Evolutionary conservation across 2,329 filamentous ascomycete genomes (phyloP).

Genomic region (Phyllosticta capitalensis): DNA sequence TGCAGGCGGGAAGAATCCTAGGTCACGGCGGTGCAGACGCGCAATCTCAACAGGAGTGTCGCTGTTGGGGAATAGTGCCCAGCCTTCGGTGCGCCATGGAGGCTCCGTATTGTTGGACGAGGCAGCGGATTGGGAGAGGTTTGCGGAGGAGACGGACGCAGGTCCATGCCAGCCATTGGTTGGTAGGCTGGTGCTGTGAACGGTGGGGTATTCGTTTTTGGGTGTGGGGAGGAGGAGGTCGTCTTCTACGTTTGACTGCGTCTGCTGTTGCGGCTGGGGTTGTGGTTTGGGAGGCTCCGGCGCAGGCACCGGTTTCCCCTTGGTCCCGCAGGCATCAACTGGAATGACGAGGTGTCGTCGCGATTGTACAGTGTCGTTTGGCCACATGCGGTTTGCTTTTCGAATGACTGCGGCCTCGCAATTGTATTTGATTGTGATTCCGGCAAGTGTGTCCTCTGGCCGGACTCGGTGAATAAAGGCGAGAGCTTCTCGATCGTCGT

Average conservation of each 20-base stretch:
- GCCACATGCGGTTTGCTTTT: slow-evolving; percentile 89
- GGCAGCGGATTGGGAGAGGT: slow-evolving; percentile 24
- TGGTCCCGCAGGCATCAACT: slow-evolving; percentile 79
- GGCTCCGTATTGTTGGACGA: slow-evolving; percentile 47
- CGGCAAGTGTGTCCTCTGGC: slow-evolving; percentile 77
- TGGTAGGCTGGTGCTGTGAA: slow-evolving; percentile 11
- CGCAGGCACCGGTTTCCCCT: slow-evolving; percentile 51
- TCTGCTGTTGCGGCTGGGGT: slow-evolving; percentile 21
- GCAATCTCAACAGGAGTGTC: slow-evolving; percentile 72
- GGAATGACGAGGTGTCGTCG: slow-evolving; percentile 75
- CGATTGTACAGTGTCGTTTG: slow-evolving; percentile 79
- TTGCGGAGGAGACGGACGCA: slow-evolving; percentile 21
- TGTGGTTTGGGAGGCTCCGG: slow-evolving; percentile 17
- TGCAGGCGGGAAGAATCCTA: slow-evolving; percentile 87
- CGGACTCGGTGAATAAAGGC: slow-evolving; percentile 86
- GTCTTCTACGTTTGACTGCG: slow-evolving; percentile 27
- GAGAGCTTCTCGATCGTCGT: slow-evolving; percentile 63
- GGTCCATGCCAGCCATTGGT: slow-evolving; percentile 29
- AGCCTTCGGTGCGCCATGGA: slow-evolving; percentile 79
- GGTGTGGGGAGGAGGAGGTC: slow-evolving; percentile 20
- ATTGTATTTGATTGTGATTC: slow-evolving; percentile 81
- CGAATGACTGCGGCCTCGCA: slow-evolving; percentile 75
- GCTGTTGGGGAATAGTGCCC: slow-evolving; percentile 70
- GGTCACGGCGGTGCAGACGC: slow-evolving; percentile 65
- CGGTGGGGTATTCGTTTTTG: slow-evolving; percentile 5